Conservation (phyloP, 108 stramenopile genomes). For the Conticribra guillardii region DNA sequence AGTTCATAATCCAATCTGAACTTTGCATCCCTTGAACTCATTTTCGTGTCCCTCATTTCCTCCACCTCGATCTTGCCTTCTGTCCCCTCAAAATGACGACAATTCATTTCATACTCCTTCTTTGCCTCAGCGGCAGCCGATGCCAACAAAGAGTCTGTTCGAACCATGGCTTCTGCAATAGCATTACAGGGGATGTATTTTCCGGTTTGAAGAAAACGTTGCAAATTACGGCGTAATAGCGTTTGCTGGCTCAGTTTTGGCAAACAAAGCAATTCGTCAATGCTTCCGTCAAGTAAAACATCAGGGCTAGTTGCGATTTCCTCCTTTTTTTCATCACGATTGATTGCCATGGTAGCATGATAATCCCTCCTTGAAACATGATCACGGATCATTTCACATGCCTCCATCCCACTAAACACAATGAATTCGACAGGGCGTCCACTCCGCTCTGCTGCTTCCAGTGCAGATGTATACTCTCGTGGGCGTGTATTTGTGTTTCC, state of each 20-base stretch:
- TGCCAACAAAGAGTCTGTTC: constrained; percentile 53
- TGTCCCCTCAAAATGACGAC: background rate
- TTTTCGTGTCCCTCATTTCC: background rate
- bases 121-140: constrained; percentile 35
- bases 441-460: constrained; percentile 61
- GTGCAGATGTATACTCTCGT: constrained; percentile 61
- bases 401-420: constrained; percentile 54
- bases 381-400: constrained; percentile 46
- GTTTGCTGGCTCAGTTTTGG: constrained; percentile 48
- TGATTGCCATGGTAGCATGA: constrained; percentile 10
- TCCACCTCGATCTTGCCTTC: constrained; percentile 9
- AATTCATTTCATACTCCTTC: constrained; percentile 16
- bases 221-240: constrained; percentile 62
- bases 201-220: constrained; percentile 63
- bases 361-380: constrained; percentile 32
- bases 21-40: constrained; percentile 32
- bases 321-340: background rate
- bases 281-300: too few relatives aligned
- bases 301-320: too few relatives aligned
- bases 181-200: constrained; percentile 68
- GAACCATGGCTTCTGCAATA: constrained; percentile 60
- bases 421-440: constrained; percentile 78
- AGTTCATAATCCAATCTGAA: constrained; percentile 53
- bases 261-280: constrained; percentile 24
- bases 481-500: constrained; percentile 86